These are phyloP conservation scores for Mortierella sp. DNA, from an alignment of 371 early-diverging fungal species.

Conservation along the genomic window DNA sequence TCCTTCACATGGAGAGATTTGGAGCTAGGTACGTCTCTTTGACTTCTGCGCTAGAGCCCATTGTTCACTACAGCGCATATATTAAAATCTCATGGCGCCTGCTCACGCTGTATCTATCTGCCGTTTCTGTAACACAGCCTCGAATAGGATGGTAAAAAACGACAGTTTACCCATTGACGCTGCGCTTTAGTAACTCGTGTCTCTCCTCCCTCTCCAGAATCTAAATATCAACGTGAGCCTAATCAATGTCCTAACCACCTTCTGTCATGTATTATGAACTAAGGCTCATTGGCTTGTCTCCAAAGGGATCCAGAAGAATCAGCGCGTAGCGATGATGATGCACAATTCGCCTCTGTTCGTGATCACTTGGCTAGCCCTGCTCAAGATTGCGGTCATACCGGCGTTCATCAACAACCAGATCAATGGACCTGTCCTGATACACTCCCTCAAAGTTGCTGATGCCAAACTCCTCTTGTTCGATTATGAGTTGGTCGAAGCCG, in stretches of 20 bases:
- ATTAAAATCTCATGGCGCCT: too few relatives aligned
- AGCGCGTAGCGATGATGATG: constrained; percentile 51
- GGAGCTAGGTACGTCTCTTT: constrained; percentile 25
- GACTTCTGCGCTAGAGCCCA: too few relatives aligned
- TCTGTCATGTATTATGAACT: too few relatives aligned
- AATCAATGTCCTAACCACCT: too few relatives aligned
- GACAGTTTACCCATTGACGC: too few relatives aligned
- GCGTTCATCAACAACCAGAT: constrained; percentile 52
- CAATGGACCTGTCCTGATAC: constrained; percentile 26
- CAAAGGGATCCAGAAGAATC: constrained; percentile 24
- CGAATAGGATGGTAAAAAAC: constrained; percentile 35
- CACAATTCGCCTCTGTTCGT: constrained; percentile 40
- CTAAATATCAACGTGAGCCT: too few relatives aligned
- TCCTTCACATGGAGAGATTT: constrained; percentile 48
- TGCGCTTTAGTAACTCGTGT: too few relatives aligned
- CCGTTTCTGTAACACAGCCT: constrained; percentile 5
- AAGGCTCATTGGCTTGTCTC: constrained; percentile 48
- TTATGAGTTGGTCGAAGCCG: constrained; percentile 17
- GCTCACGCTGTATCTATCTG: too few relatives aligned
- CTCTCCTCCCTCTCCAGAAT: too few relatives aligned
- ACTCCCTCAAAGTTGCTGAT: constrained; percentile 38
- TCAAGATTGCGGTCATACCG: constrained; percentile 34
- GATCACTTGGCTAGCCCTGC: constrained; percentile 35
- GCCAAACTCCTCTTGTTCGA: constrained; percentile 46
- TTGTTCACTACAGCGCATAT: too few relatives aligned